Conservation (phyloP, 306 rosid genomes). For the Vicia faba region DNA sequence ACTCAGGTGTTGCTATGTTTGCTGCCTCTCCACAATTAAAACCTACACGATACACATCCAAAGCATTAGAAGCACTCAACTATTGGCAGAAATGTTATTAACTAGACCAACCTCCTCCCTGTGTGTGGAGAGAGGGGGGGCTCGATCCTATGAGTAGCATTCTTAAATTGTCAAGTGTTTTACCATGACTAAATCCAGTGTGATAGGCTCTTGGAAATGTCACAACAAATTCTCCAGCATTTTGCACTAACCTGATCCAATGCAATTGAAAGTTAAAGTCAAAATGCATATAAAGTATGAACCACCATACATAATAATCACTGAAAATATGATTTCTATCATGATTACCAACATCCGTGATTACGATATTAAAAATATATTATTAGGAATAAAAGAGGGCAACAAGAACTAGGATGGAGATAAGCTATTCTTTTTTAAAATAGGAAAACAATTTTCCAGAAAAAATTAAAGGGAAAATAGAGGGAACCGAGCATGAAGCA, state of each 20-base stretch:
- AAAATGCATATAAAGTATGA: constrained; percentile 35
- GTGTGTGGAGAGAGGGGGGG: neutral
- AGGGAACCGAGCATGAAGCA: neutral
- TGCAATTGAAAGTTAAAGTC: constrained; percentile 38
- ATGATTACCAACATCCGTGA: constrained; percentile 24
- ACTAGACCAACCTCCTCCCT: neutral
- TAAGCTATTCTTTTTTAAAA: constrained; percentile 2
- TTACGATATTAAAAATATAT: neutral
- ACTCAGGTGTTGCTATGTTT: constrained; percentile 98
- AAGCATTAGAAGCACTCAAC: constrained; percentile 41
- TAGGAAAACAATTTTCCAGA: neutral
- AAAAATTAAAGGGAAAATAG: neutral
- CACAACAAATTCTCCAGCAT: constrained; percentile 98
- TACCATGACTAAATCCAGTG: constrained; percentile 99
- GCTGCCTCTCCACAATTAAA: constrained; percentile 99
- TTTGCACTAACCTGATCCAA: constrained; percentile 88
- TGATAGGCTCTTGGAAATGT: constrained; percentile 99
- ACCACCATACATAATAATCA: constrained; percentile 32
- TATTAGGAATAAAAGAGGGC: neutral
- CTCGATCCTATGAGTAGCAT: constrained; percentile 7
- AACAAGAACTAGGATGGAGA: constrained; percentile 6
- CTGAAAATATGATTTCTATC: constrained; percentile 32
- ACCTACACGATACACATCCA: constrained; percentile 55
- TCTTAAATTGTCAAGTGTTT: constrained; percentile 40
- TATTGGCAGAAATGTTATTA: constrained; percentile 19